Conservation (phyloP, 352 stramenopile genomes). For the Phytophthora tubulina region DNA sequence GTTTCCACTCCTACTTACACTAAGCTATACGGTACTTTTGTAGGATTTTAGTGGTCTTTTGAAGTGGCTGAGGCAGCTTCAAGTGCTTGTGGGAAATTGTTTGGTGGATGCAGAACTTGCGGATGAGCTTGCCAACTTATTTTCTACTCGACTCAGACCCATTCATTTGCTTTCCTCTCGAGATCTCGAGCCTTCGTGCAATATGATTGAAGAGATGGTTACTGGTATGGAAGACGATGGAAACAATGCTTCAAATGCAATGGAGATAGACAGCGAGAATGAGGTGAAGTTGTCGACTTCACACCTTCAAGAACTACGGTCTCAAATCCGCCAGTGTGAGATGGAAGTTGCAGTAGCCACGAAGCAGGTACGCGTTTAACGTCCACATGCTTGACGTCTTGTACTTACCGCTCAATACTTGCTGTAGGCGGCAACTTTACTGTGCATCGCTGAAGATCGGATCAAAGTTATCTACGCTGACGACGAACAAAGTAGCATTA, state of each 20-base stretch:
- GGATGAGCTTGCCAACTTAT: background rate
- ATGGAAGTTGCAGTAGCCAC: slow-evolving; percentile 30
- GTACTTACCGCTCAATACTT: background rate
- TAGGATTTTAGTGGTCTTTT: slow-evolving; percentile 31
- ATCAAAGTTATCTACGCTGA: slow-evolving; percentile 57
- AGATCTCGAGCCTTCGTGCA: slow-evolving; percentile 32
- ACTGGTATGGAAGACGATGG: background rate
- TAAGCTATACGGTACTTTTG: background rate
- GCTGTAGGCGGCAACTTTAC: slow-evolving; percentile 32
- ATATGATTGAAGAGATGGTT: slow-evolving; percentile 26
- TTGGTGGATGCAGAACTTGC: slow-evolving; percentile 6
- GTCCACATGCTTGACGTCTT: background rate
- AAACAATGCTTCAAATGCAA: background rate
- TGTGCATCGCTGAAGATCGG: slow-evolving; percentile 41
- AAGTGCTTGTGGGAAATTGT: slow-evolving; percentile 9
- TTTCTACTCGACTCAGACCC: background rate
- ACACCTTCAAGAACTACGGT: slow-evolving; percentile 26
- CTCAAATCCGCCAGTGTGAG: slow-evolving; percentile 35
- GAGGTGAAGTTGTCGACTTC: slow-evolving; percentile 14
- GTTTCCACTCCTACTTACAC: background rate
- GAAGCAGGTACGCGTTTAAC: slow-evolving; percentile 28
- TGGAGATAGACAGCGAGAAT: background rate
- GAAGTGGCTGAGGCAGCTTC: slow-evolving; percentile 25
- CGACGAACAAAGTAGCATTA: slow-evolving; percentile 30
- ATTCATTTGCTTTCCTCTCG: slow-evolving; percentile 4